Evolutionary conservation across 345 rosid genomes (phyloP).

Genomic region (Eutrema heterophyllum): DNA sequence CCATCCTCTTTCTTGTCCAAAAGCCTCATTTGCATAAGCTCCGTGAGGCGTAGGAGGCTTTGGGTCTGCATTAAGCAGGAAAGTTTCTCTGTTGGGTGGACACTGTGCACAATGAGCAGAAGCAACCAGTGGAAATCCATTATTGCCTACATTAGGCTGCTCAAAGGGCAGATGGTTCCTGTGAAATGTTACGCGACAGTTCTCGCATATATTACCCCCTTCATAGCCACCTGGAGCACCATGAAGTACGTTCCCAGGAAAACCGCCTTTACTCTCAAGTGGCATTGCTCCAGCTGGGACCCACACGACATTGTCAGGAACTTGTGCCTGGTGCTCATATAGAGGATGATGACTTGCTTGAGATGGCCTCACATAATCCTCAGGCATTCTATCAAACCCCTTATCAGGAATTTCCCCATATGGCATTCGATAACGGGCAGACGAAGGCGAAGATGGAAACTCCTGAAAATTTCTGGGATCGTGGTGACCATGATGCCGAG

Average conservation of each 20-base stretch:
- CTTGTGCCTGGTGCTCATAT: constrained; percentile 53
- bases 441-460: constrained; percentile 77
- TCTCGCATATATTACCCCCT: constrained; percentile 61
- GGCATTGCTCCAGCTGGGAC: constrained; percentile 59
- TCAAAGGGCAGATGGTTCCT: constrained; percentile 66
- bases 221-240: constrained; percentile 51
- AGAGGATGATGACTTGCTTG: constrained; percentile 51
- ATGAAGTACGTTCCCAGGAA: constrained; percentile 68
- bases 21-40: constrained; percentile 52
- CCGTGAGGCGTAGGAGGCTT: constrained; percentile 47
- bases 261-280: constrained; percentile 60
- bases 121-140: constrained; percentile 44
- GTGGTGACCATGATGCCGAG: constrained; percentile 74
- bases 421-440: constrained; percentile 58
- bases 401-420: constrained; percentile 62
- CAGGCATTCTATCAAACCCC: constrained; percentile 59
- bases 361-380: constrained; percentile 55
- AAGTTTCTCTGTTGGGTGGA: constrained; percentile 48
- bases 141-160: constrained; percentile 54
- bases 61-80: constrained; percentile 50
- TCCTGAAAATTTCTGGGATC: constrained; percentile 63
- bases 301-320: constrained; percentile 66
- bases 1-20: constrained; percentile 75
- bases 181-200: constrained; percentile 46
- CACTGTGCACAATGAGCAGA: constrained; percentile 51